Percentiles rank a stretch among this genome's conserved stretches.
Evolutionary conservation across 2,329 filamentous ascomycete species (phyloP).

Genomic region (Fusarium mundagurra): DNA sequence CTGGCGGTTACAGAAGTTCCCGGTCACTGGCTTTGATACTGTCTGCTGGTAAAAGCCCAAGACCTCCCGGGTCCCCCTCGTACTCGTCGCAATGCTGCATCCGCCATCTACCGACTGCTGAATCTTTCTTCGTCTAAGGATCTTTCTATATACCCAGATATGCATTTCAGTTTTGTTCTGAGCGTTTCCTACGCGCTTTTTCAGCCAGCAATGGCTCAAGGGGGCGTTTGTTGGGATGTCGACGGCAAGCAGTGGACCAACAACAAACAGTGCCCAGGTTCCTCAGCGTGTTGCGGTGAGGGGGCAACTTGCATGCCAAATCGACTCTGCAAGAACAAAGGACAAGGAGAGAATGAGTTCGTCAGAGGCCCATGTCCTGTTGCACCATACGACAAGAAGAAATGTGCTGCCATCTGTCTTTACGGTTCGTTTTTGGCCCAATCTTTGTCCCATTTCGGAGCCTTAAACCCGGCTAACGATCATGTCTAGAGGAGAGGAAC

Average conservation of each 20-base stretch:
- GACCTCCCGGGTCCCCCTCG: not conserved
- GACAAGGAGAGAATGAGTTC: slow-evolving; percentile 13
- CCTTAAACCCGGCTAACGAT: not conserved
- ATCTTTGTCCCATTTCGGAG: not conserved
- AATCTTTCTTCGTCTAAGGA: rapidly evolving
- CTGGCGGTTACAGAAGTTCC: not conserved
- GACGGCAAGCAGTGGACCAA: not conserved
- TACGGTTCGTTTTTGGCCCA: not conserved
- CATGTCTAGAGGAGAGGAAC: slow-evolving; percentile 1
- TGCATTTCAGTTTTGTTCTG: not conserved
- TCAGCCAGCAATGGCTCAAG: not conserved
- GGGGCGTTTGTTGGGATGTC: not conserved
- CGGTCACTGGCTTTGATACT: not conserved
- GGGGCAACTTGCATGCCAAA: slow-evolving; percentile 27
- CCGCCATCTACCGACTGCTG: not conserved
- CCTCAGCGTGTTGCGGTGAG: slow-evolving; percentile 21
- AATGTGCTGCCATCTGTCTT: slow-evolving; percentile 24
- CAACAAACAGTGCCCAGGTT: slow-evolving; percentile 20
- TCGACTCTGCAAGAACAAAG: slow-evolving; percentile 25
- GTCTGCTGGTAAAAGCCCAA: not conserved
- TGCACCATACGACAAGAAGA: slow-evolving; percentile 13
- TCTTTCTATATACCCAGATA: not conserved
- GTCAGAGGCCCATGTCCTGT: slow-evolving; percentile 32
- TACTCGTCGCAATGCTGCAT: rapidly evolving
- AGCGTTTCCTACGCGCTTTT: rapidly evolving